phyloP scores from a whole-genome alignment of 2,329 filamentous ascomycete species.

The Fusarium penzigii region DNA sequence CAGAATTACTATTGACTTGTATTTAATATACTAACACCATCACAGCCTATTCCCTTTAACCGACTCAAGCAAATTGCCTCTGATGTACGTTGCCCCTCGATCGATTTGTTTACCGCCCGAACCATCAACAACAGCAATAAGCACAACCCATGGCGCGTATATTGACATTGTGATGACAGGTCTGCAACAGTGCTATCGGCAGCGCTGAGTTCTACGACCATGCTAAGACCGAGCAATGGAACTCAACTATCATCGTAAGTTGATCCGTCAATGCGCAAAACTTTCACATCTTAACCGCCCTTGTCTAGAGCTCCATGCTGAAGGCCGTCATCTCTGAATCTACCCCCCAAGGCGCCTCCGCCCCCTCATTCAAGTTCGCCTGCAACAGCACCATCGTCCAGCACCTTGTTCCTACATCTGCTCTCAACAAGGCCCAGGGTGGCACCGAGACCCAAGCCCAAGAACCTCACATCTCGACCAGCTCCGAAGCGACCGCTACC shows the following conservation, averaged over 20 bases:
- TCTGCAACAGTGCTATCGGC: constrained; percentile 77
- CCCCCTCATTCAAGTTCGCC: constrained; percentile 83
- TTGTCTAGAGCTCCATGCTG: constrained; percentile 70
- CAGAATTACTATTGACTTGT: background rate
- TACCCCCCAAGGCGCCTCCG: constrained; percentile 54
- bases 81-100: constrained; percentile 60
- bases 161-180: constrained; percentile 51
- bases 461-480: constrained; percentile 56
- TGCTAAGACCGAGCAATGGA: constrained; percentile 82
- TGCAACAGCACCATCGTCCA: constrained; percentile 99
- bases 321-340: constrained; percentile 77
- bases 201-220: constrained; percentile 83
- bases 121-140: constrained; percentile 3
- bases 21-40: constrained; percentile 20
- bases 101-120: constrained; percentile 23
- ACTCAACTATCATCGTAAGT: constrained; percentile 84
- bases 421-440: constrained; percentile 60
- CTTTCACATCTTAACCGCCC: constrained; percentile 12
- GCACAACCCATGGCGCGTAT: constrained; percentile 5
- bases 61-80: constrained; percentile 83
- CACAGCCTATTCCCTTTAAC: constrained; percentile 72
- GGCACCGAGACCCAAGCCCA: constrained; percentile 50
- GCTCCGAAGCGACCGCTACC: constrained; percentile 56
- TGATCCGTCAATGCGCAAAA: constrained; percentile 6
- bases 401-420: constrained; percentile 72